These are phyloP conservation scores for Penicillium sp. DNA, from an alignment of 2,329 filamentous ascomycete genomes.

Conservation along the genomic window DNA sequence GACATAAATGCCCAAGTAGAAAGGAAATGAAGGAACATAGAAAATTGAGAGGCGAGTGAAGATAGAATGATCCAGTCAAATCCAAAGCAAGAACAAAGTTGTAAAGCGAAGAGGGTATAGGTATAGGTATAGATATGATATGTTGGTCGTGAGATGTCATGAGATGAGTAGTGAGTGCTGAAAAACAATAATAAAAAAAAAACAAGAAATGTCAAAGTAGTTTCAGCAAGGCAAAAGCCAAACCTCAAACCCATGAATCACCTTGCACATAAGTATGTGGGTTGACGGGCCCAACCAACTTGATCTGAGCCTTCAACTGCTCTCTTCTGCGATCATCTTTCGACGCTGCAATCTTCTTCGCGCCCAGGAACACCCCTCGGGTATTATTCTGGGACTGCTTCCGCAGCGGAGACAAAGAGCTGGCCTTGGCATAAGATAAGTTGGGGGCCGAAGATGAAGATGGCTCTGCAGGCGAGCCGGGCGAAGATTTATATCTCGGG, in stretches of 20 bases:
- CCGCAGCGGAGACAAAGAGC: conserved; percentile 21
- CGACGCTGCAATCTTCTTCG: conserved; percentile 35
- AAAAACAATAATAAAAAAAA: neutral
- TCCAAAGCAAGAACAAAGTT: neutral
- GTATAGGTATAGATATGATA: conserved; percentile 4
- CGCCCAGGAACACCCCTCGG: conserved; percentile 30
- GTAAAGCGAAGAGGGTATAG: conserved; percentile 4
- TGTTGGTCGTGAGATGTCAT: conserved; percentile 6
- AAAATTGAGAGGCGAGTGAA: neutral
- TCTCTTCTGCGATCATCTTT: conserved; percentile 39
- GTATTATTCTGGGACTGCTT: conserved; percentile 28
- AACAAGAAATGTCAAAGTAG: neutral
- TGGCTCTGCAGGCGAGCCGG: neutral
- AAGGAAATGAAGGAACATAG: neutral
- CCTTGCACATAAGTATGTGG: conserved; percentile 26
- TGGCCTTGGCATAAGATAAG: conserved; percentile 13
- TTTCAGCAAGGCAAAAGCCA: neutral
- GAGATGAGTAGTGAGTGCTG: neutral
- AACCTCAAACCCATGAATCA: conserved; percentile 34
- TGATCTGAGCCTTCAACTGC: conserved; percentile 44
- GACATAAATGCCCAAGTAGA: neutral
- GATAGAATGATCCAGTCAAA: neutral
- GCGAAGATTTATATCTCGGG: conserved; percentile 13
- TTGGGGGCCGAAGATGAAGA: conserved; percentile 7
- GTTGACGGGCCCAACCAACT: conserved; percentile 40